Percentiles rank a stretch among this genome's conserved stretches.
Evolutionary conservation across 1,284 basidiomycete genomes (phyloP).

Genomic region (Sphagnurus paluster): DNA sequence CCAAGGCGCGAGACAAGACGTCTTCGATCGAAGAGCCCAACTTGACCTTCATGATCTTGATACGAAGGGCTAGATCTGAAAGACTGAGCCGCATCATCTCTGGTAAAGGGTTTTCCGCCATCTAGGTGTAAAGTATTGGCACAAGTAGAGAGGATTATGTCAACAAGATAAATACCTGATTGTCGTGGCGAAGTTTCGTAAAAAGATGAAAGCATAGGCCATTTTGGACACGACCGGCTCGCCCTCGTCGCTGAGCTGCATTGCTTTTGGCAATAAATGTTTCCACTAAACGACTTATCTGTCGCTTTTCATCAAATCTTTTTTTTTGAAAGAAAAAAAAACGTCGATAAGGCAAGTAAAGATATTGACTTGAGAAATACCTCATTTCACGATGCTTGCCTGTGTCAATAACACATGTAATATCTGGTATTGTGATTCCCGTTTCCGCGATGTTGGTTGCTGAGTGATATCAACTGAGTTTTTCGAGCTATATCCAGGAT

Average conservation of each 20-base stretch:
- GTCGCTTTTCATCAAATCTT: constrained; percentile 98
- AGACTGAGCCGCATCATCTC: constrained; percentile 96
- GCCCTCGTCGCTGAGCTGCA: constrained; percentile 88
- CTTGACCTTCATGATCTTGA: constrained; percentile 95
- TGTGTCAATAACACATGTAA: constrained; percentile 96
- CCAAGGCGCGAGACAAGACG: constrained; percentile 84
- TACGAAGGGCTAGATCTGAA: constrained; percentile 92
- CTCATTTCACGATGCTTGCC: constrained; percentile 95
- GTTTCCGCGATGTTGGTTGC: constrained; percentile 88
- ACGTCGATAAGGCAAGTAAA: too few species aligned
- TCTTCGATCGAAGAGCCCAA: constrained; percentile 90
- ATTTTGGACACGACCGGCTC: constrained; percentile 89
- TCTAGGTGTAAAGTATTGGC: constrained; percentile 44
- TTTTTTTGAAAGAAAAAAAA: too few species aligned
- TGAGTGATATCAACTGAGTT: constrained; percentile 26
- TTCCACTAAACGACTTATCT: constrained; percentile 91
- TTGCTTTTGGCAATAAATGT: constrained; percentile 94
- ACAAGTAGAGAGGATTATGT: constrained; percentile 24
- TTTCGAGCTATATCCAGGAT: neutral
- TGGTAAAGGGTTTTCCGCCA: constrained; percentile 91
- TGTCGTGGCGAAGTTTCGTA: constrained; percentile 87
- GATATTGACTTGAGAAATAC: too few species aligned
- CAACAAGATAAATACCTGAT: constrained; percentile 42
- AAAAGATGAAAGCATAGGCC: constrained; percentile 97
- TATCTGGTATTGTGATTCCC: constrained; percentile 97